These are phyloP conservation scores for Coprinellus micaceus DNA, from an alignment of 768 basidiomycete species.

Conservation along the genomic window DNA sequence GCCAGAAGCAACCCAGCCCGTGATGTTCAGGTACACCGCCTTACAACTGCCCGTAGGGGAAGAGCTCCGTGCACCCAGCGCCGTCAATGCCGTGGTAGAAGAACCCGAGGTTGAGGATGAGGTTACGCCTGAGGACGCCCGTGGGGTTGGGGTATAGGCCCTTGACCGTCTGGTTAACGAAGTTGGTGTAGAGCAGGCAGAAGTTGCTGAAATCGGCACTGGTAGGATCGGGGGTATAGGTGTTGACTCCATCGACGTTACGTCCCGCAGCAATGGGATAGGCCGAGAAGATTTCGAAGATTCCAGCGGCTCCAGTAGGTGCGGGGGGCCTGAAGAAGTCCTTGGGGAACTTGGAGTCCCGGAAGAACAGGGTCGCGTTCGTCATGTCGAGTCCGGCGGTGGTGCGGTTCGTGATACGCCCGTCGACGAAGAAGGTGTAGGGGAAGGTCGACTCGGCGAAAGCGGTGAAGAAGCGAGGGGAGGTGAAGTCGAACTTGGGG, in stretches of 20 bases:
- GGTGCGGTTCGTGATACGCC: slow-evolving; percentile 11
- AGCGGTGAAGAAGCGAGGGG: slow-evolving; percentile 14
- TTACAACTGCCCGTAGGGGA: slow-evolving; percentile 18
- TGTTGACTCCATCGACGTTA: slow-evolving; percentile 13
- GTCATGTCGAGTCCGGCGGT: slow-evolving; percentile 9
- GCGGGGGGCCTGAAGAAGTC: slow-evolving; percentile 13
- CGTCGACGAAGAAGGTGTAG: slow-evolving; percentile 17
- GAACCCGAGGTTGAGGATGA: slow-evolving; percentile 13
- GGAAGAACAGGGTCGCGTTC: slow-evolving; percentile 17
- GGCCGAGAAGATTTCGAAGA: background rate
- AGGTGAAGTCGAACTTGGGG: slow-evolving; percentile 15
- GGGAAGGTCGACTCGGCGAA: slow-evolving; percentile 17
- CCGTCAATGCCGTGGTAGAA: slow-evolving; percentile 8
- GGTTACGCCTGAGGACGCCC: slow-evolving; percentile 11
- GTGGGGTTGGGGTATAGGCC: slow-evolving; percentile 17
- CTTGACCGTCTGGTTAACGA: slow-evolving; percentile 13
- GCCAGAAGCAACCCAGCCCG: no score
- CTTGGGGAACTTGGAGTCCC: slow-evolving; percentile 14
- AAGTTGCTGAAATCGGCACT: slow-evolving; percentile 10
- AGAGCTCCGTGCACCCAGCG: slow-evolving; percentile 9
- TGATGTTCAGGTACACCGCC: no score
- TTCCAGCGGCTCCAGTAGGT: slow-evolving; percentile 7
- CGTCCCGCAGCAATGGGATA: slow-evolving; percentile 15
- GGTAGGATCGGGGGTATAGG: slow-evolving; percentile 14
- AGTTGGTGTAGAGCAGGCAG: slow-evolving; percentile 16